These are phyloP conservation scores for Oryza glumipatula DNA, from an alignment of 176 grass and related monocot species.

Conservation along the genomic window DNA sequence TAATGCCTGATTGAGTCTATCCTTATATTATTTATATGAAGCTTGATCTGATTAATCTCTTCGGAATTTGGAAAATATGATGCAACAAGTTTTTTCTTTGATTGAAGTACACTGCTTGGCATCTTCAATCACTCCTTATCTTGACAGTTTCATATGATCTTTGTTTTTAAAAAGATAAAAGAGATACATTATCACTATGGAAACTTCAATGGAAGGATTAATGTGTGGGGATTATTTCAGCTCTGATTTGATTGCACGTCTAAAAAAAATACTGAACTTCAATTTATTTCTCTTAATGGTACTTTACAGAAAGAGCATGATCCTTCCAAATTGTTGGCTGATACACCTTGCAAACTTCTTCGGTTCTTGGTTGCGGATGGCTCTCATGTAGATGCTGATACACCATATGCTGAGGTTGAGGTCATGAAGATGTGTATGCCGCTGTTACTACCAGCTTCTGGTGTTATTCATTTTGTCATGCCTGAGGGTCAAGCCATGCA, in stretches of 20 bases:
- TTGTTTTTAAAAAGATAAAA: not conserved
- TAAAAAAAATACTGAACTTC: conserved; percentile 15
- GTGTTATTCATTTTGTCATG: conserved; percentile 88
- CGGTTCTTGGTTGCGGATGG: conserved; percentile 93
- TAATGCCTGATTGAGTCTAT: not conserved
- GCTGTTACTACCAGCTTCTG: conserved; percentile 87
- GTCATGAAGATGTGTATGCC: conserved; percentile 99
- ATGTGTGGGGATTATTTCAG: conserved; percentile 22
- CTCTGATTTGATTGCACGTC: conserved; percentile 9
- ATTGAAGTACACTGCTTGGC: conserved; percentile 5
- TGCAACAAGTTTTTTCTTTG: not conserved
- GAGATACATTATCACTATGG: conserved; percentile 10
- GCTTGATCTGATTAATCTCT: not conserved
- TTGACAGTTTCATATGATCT: not conserved
- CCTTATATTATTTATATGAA: conserved; percentile 4
- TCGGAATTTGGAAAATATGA: conserved; percentile 3
- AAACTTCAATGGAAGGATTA: conserved; percentile 34
- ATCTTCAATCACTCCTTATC: conserved; percentile 31
- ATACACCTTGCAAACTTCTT: conserved; percentile 98
- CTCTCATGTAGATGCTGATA: conserved; percentile 89
- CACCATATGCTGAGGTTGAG: conserved; percentile 94
- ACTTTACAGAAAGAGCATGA: conserved; percentile 93
- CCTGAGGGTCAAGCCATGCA: conserved; percentile 99
- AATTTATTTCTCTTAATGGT: conserved; percentile 17
- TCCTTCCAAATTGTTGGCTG: conserved; percentile 94